Evolutionary conservation across 305 asterid genomes (phyloP), one percentile per base, ranked within the genome.

Genomic region (Fraxinus velutina): DNA sequence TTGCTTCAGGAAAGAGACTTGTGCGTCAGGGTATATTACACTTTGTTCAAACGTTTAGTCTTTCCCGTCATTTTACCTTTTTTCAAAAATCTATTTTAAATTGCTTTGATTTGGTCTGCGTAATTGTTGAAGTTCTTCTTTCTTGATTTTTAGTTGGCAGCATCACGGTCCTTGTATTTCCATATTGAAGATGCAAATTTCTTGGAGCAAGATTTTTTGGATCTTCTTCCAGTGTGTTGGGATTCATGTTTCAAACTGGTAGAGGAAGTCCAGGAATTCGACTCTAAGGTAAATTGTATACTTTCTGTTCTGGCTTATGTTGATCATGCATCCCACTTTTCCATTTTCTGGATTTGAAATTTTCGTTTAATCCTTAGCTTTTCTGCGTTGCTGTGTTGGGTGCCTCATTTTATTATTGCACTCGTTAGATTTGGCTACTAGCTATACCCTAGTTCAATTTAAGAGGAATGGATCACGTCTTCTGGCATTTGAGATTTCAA

Each of bases 171-270:
- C 85, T 90, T 96, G 82, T 96, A 88, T 88, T 96, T 90, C 85
- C 98, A 94, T 86, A 89, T 94, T 83, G 99, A 94, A 80, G 99
- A 96, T 89, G 98, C 94, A 80, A 92, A 90, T 83, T 96, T 96
- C 90, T 90, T 96, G 5, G 97, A 96, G 89, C 86, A 85, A 82
- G 98, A 93, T 32, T 96, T 94, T 80, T 87, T 84, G 30, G 97
- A 94, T 89, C 98, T 96, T 90, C 92, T 94, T 85, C 92, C 96
- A 1, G 73, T 87, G 22, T 96, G 97, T 86, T 96, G 97, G 98
- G 96, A 96, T 84, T 89, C 92, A 57, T 90, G 98, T 86, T 96
- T 96, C 89, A 90, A 91, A 84, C 86, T 96, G 87, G 92, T 90
- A 37, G 98, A 94, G 81, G 98, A 94, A 85, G 98, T 93, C 52